Percentiles rank a stretch among this genome's conserved stretches.
phyloP scores from a whole-genome alignment of 371 early-diverging fungal species.

The Chytridium lagenaria region DNA sequence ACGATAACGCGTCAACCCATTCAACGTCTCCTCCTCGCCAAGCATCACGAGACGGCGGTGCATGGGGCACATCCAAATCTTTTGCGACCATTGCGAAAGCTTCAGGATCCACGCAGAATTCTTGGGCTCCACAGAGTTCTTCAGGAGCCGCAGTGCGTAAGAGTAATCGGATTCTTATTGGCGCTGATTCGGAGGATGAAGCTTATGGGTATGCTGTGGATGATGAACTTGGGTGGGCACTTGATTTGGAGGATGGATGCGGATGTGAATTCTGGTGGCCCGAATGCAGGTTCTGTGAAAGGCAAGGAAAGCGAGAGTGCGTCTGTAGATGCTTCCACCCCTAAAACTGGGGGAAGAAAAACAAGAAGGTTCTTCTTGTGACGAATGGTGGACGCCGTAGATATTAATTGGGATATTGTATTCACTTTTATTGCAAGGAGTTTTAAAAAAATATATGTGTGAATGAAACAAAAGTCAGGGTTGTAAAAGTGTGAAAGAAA shows the following conservation, averaged over 20 bases:
- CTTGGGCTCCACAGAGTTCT: no score
- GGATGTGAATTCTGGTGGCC: constrained; percentile 14
- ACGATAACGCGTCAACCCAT: background rate
- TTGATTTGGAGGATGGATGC: constrained; percentile 42
- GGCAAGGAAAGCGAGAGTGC: no score
- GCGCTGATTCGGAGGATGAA: constrained; percentile 12
- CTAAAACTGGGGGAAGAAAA: constrained; percentile 37
- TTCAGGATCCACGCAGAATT: background rate
- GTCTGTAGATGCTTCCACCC: constrained; percentile 4
- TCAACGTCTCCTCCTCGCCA: background rate
- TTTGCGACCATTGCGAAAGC: constrained; percentile 21
- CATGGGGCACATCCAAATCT: background rate
- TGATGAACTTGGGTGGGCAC: constrained; percentile 36
- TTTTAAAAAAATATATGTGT: no score
- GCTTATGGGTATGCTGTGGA: constrained; percentile 32
- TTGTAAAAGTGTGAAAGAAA: no score
- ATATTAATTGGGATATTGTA: background rate
- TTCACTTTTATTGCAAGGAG: no score
- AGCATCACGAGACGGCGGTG: background rate
- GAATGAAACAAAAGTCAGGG: no score
- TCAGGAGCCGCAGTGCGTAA: constrained; percentile 27
- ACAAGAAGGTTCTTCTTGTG: constrained; percentile 35
- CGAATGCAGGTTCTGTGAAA: background rate
- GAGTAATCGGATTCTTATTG: constrained; percentile 11
- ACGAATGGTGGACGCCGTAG: constrained; percentile 39